Percentiles rank a stretch among this genome's conserved stretches.
phyloP scores from a whole-genome alignment of 495 filamentous ascomycete genomes.

The Entonaema liquescens region DNA sequence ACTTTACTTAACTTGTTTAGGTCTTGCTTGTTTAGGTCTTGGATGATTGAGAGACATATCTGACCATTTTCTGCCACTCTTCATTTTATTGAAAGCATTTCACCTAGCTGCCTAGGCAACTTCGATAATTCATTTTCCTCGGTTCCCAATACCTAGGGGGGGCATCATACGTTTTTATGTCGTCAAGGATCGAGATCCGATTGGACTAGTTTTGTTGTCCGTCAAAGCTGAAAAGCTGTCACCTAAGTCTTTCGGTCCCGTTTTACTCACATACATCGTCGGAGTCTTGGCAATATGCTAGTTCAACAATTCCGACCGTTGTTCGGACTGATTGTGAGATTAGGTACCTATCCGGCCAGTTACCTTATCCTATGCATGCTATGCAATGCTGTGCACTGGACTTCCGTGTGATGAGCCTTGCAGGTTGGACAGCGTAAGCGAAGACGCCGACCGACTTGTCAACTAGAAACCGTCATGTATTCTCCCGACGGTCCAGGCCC shows the following conservation, averaged over 20 bases:
- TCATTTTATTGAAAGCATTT: slow-evolving; percentile 9
- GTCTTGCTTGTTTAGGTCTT: neutral
- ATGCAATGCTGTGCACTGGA: neutral
- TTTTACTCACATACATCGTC: neutral
- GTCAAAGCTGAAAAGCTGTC: neutral
- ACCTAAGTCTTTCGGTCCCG: neutral
- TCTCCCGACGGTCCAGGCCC: neutral
- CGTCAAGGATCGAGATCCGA: neutral
- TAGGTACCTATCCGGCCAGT: neutral
- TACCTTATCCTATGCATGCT: neutral
- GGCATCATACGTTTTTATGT: neutral
- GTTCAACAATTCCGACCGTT: neutral
- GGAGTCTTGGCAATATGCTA: neutral
- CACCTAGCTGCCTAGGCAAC: neutral
- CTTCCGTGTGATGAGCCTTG: slow-evolving; percentile 1
- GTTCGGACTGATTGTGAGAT: neutral
- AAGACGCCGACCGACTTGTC: neutral
- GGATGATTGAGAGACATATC: slow-evolving; percentile 8
- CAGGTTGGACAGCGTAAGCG: neutral
- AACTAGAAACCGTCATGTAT: neutral
- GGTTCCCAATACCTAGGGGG: neutral
- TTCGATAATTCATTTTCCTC: neutral
- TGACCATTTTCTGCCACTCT: neutral
- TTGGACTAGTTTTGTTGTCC: neutral
- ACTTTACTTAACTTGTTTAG: neutral